Evolutionary conservation across 176 grass and related monocot genomes (phyloP).

Genomic region (Avena eriantha): DNA sequence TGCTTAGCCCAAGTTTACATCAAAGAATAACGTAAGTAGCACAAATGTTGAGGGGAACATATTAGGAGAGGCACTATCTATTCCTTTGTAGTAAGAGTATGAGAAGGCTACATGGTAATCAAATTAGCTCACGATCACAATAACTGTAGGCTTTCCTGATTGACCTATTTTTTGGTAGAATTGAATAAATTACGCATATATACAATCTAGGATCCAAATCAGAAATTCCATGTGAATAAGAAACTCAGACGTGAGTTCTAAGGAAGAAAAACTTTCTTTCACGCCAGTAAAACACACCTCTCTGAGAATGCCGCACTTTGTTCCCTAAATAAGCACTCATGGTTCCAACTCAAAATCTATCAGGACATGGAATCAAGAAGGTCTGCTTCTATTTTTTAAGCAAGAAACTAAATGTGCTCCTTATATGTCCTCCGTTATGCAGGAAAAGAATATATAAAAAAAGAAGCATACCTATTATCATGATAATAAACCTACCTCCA

Average conservation of each 20-base stretch:
- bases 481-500: neutral
- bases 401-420: neutral
- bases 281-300: neutral
- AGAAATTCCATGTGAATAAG: too few species aligned
- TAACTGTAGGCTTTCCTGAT: too few species aligned
- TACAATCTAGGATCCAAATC: too few species aligned
- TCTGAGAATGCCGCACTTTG: neutral
- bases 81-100: too few species aligned
- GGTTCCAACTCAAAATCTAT: neutral
- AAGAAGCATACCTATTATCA: neutral
- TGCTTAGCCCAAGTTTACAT: too few species aligned
- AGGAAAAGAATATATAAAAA: neutral
- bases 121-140: too few species aligned
- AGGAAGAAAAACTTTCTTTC: neutral
- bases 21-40: too few species aligned
- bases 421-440: neutral
- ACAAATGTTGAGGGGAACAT: too few species aligned
- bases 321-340: neutral
- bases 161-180: too few species aligned
- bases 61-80: too few species aligned
- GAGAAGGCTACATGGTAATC: too few species aligned
- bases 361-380: neutral
- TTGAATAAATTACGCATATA: too few species aligned
- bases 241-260: neutral
- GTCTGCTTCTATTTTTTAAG: neutral